Base-by-base conservation (phyloP, 345 rosid species). In the Melaleuca quinquenervia region DNA sequence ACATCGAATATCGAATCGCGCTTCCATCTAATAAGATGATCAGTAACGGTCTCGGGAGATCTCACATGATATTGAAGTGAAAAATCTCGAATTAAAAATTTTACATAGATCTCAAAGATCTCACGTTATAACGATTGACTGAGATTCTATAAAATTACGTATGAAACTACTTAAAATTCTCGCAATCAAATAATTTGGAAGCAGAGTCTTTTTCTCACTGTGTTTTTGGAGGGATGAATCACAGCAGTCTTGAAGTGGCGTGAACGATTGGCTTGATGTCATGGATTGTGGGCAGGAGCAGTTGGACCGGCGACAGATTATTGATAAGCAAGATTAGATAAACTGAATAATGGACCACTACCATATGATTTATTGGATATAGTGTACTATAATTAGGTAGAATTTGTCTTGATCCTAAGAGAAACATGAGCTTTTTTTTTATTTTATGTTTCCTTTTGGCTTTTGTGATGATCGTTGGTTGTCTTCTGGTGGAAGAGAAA, bases 11-110 rank as follows among this genome's bases (percentile, higher is more conserved):
- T 15, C 1, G 5, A 7, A 1, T 7, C 10, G 21, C 11, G 0
- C 10, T 1, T 29, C 15, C 2, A 0, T 64, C 5, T 7, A 29
- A 15, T 18, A 4, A 16, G 0, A n/a, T 14, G 13, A 8, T 58
- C 6, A 1, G 2, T 15, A 60, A 0, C 27, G 8, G 15, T 60
- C 32, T 1, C 9, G 0, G 0, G 0, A 27, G 27, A 27, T 15
- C 10, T n/a, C 13, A 15, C 74, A 60, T 11, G 36, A 6, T 60
- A 60, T 60, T 7, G 6, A 13, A 8, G 4, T 7, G 15, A 7
- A 6, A 52, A 3, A 1, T 52, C 3, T 16, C 6, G 21, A 5
- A 8, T 52, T 52, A 7, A 52, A 6, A 52, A 15, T 6, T 52
- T 16, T 2, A 20, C 7, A 20, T 7, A 1, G 16, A 52, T 52